Evolutionary conservation across 257 asterid genomes (phyloP).

Genomic region (Craterostigma plantagineum): DNA sequence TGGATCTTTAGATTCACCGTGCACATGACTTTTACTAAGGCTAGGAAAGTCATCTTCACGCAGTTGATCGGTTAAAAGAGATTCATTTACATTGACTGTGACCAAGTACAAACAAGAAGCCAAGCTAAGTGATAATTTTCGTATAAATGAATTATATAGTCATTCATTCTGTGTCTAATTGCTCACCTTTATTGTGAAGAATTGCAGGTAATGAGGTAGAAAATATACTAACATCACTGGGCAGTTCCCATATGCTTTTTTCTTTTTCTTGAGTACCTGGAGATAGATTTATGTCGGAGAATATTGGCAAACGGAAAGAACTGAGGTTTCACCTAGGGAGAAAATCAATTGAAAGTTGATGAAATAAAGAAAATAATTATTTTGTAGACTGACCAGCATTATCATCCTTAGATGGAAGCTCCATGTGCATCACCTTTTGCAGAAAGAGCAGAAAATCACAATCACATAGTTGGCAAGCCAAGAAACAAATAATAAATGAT

Average conservation of each 20-base stretch:
- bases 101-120: too few relatives aligned
- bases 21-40: slow-evolving; percentile 19
- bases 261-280: slow-evolving; percentile 18
- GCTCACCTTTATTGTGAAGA: slow-evolving; percentile 52
- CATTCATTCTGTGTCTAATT: not conserved
- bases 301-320: not conserved
- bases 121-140: slow-evolving; percentile 3
- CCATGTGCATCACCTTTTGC: too few relatives aligned
- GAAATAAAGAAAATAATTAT: too few relatives aligned
- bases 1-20: slow-evolving; percentile 26
- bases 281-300: too few relatives aligned
- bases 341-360: not conserved
- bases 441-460: too few relatives aligned
- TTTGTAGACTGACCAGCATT: too few relatives aligned
- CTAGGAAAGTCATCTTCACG: slow-evolving; percentile 39
- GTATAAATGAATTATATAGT: not conserved
- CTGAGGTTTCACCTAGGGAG: not conserved
- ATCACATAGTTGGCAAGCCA: too few relatives aligned
- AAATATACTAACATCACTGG: slow-evolving; percentile 74
- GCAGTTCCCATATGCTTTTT: slow-evolving; percentile 40
- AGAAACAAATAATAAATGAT: too few relatives aligned
- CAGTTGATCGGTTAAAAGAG: slow-evolving; percentile 21
- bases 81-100: slow-evolving; percentile 44
- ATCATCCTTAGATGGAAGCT: too few relatives aligned
- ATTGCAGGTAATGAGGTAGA: slow-evolving; percentile 74